These are phyloP conservation scores for Nidula niveotomentosa DNA, from an alignment of 1,284 basidiomycete genomes.

Conservation along the genomic window DNA sequence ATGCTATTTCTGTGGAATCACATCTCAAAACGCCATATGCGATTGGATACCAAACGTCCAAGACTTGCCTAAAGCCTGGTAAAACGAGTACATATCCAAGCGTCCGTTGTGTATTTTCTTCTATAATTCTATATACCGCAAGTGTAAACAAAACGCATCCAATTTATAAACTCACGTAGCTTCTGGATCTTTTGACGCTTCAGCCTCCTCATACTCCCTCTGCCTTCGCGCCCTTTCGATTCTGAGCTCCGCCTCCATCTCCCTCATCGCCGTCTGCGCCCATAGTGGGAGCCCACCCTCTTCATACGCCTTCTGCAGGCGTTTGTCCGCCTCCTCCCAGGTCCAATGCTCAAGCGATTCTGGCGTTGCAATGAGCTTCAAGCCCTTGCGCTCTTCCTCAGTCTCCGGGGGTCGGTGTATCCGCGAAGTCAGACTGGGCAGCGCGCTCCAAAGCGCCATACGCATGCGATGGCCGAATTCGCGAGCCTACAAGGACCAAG, in stretches of 20 bases:
- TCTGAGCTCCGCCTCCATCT: constrained; percentile 53
- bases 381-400: constrained; percentile 25
- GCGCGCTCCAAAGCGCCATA: constrained; percentile 32
- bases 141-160: too few species aligned
- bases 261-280: constrained; percentile 45
- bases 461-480: constrained; percentile 60
- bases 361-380: constrained; percentile 8
- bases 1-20: too few species aligned
- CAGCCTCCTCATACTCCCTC: constrained; percentile 13
- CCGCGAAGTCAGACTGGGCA: constrained; percentile 48
- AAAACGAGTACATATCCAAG: too few species aligned
- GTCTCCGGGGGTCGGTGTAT: constrained; percentile 45
- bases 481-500: constrained; percentile 35
- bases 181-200: too few species aligned
- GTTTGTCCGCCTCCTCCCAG: constrained; percentile 48
- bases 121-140: too few species aligned
- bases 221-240: constrained; percentile 39
- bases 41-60: too few species aligned
- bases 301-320: constrained; percentile 53
- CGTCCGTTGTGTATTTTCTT: too few species aligned
- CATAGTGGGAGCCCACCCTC: constrained; percentile 53
- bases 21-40: too few species aligned
- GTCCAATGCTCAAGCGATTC: constrained; percentile 31
- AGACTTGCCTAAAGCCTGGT: too few species aligned
- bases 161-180: too few species aligned